phyloP scores from a whole-genome alignment of 352 stramenopile species.

The Elongisporangium anandrum region DNA sequence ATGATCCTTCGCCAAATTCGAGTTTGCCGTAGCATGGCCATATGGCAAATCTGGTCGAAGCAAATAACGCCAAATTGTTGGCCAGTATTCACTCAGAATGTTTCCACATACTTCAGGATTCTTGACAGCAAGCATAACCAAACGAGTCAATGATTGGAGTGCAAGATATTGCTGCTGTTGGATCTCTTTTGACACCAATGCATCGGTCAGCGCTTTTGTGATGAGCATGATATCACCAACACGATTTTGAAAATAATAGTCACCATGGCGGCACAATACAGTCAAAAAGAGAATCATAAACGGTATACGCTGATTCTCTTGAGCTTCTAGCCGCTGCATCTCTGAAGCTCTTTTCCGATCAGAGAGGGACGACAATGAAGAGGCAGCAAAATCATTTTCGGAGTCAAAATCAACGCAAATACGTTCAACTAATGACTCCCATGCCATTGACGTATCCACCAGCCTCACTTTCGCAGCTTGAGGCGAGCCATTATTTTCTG shows the following conservation, averaged over 20 bases:
- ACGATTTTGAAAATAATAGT: slow-evolving; percentile 46
- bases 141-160: slow-evolving; percentile 42
- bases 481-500: background rate
- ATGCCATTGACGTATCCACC: slow-evolving; percentile 23
- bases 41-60: slow-evolving; percentile 57
- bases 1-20: slow-evolving; percentile 32
- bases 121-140: slow-evolving; percentile 31
- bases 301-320: slow-evolving; percentile 30
- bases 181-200: slow-evolving; percentile 43
- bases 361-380: slow-evolving; percentile 22
- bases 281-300: slow-evolving; percentile 48
- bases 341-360: slow-evolving; percentile 14
- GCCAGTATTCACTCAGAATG: slow-evolving; percentile 38
- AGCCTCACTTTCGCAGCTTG: slow-evolving; percentile 5
- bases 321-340: slow-evolving; percentile 11
- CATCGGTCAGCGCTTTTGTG: slow-evolving; percentile 36
- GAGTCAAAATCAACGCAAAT: slow-evolving; percentile 22
- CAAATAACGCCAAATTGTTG: slow-evolving; percentile 38
- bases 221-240: slow-evolving; percentile 59
- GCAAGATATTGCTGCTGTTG: slow-evolving; percentile 42
- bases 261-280: slow-evolving; percentile 39
- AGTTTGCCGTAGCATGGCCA: slow-evolving; percentile 33
- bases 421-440: slow-evolving; percentile 41
- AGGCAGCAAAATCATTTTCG: slow-evolving; percentile 17
- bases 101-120: slow-evolving; percentile 26